phyloP scores from a whole-genome alignment of 306 rosid species.

The Cajanus cajan region DNA sequence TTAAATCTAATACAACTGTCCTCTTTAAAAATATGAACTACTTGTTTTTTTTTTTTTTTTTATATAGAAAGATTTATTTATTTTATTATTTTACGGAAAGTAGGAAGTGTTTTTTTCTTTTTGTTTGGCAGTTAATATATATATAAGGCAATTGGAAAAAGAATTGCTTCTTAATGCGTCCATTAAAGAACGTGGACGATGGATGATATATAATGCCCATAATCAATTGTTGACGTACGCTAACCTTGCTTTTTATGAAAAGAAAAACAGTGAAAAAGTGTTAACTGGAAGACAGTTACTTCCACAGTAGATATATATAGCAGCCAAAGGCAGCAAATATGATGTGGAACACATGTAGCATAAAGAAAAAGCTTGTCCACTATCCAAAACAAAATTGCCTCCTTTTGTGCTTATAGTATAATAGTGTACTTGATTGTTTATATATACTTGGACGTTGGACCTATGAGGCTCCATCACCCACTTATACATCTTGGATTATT shows the following conservation, averaged over 20 bases:
- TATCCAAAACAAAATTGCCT: not conserved
- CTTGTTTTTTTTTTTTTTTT: no score
- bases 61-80: no score
- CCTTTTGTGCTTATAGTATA: not conserved
- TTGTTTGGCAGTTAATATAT: no score
- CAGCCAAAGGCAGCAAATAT: not conserved
- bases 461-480: no score
- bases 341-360: not conserved
- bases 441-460: not conserved
- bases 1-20: no score
- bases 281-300: not conserved
- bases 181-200: not conserved
- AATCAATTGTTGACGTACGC: not conserved
- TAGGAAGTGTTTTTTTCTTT: no score
- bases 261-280: not conserved
- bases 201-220: not conserved
- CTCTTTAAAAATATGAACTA: no score
- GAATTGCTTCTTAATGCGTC: not conserved
- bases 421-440: not conserved
- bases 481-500: not conserved
- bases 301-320: not conserved
- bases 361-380: not conserved
- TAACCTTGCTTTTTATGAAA: not conserved
- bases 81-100: no score
- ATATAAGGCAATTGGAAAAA: no score